Evolutionary conservation across 2,329 filamentous ascomycete species (phyloP), one percentile per base, ranked within the genome.

Genomic region (Rhynchosporium agropyri): DNA sequence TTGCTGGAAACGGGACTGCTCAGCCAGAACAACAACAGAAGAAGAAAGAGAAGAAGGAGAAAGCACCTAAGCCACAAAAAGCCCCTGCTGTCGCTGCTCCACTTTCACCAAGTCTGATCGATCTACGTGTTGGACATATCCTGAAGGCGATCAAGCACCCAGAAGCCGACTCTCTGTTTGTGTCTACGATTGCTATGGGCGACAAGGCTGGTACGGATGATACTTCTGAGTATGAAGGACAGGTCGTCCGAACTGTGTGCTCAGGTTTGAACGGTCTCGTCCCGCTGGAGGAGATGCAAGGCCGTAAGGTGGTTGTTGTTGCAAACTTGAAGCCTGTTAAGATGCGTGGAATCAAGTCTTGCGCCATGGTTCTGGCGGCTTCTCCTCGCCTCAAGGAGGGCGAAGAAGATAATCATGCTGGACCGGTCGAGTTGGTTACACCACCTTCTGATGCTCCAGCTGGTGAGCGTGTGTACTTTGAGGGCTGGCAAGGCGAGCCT

Each of bases 271-370:
- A 97, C 77, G 95, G 95, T 7, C 85, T 97, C 36, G 80, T 99
- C 1, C 95, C 95, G 0, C 83, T 99, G 53, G 92, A 91, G 77
- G 92, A 97, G 77, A 97, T 99, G 95, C 95, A 99, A 78, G 88
- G 88, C 74, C 91, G 95, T 76, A 96, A 96, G 80, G 91, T 99
- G 65, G 85, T 99, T 38, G 91, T 95, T 0, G 94, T 99, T 28
- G 96, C 92, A 83, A 99, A 99, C 79, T 85, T 99, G 70, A 99
- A 99, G 84, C 95, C 95, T 57, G 95, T 98, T 77, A 99, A 96
- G 77, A 99, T 99, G 95, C 91, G 95, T 68, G 95, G 95, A 69
- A 84, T 91, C 75, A 89, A 89, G 76, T 89, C 84, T 38, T 82
- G 79, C 60, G 89, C 93, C 73, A 98, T 99, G 95, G 95, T 99